Base-by-base conservation (phyloP, 257 asterid genomes). In the Solanum arcanum region DNA sequence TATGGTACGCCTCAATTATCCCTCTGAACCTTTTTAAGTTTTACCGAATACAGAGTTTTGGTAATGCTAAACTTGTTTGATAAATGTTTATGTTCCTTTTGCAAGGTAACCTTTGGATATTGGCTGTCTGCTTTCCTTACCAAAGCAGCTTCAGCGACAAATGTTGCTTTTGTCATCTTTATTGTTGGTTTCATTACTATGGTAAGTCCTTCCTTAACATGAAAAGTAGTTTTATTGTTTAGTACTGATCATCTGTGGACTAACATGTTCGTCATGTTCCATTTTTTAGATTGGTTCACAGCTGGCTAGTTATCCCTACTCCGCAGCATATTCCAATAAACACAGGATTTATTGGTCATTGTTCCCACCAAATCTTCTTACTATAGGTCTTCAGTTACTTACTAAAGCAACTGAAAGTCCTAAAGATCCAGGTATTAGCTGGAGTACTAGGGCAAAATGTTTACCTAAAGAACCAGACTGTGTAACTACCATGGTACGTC, bases 281-380 rank as follows among this genome's bases (percentile, higher is more conserved):
- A 35, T 72, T 83, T 77, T 93, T 88, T 88, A 96, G 99, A 88
- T 94, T 73, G 98, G 90, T 76, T 92, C 98, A 47, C 15, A 18
- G 27, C 44, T 86, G 47, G 90, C 91, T 90, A 97, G 96, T 89
- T 96, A 94, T 91, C 99, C 98, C 27, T 96, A 93, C 91, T 88
- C 92, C 60, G 72, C 86, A 35, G 21, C 11, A 66, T 92, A 3
- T 88, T 87, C 95, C 15, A 87, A 91, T 29, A 83, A 86, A 15
- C 92, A 90, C 74, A 91, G 90, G 83, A 64, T n/a, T 27, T 66
- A 92, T 83, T 96, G 99, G 98, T 94, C 98, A 16, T 72, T 94
- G 15, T 96, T 94, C 90, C 99, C 99, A 62, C 99, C 98, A 86
- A 95, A 95, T 93, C 98, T 94, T 89, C 92, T 95, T 78, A 93